Evolutionary conservation across 208 protist genomes (phyloP), one percentile per base, ranked within the genome.

Genomic region (Leishmania arabica): DNA sequence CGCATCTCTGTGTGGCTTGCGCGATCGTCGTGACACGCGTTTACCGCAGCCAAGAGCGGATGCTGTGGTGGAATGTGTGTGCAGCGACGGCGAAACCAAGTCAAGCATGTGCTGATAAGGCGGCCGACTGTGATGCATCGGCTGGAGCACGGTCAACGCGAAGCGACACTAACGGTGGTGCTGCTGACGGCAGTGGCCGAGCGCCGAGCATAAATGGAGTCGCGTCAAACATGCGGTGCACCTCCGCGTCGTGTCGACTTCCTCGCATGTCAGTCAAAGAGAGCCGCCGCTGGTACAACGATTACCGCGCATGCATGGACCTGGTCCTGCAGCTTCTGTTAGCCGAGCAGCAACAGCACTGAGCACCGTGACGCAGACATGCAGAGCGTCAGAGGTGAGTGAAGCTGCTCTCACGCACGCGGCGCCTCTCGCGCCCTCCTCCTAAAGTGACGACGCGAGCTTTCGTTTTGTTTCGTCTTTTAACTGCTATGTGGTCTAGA

Each of bases 271-370:
- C 72, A 1, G 21, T 3, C 1, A 68, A 77, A 27, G 77, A 82
- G 34, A 68, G 37, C n/a, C 40, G 53, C 49, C 71, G 53, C 5
- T 54, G 64, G 21, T 37, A 19, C 21, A 34, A 68, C 21, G 37
- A 74, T 42, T 82, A 79, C 64, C 47, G 54, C 11, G 51, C 58
- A 24, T 85, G 82, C 34, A 78, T 85, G 77, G 60, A 82, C 34
- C 70, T 85, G 1, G 73, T 85, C 31, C 45, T 82, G 54, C 62
- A 85, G 37, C 64, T 85, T 1, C 69, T 85, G 11, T 73, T 85
- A 27, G 70, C 72, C 3, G 82, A 85, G 62, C 82, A 85, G 64
- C 64, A 79, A 27, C 49, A 54, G 34, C 77, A 51, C 71, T 78
- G 42, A 62, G 27, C 11, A 31, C 7, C 21, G 45, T 58, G 53